These are phyloP conservation scores for Bremia lactucae DNA, from an alignment of 352 stramenopile genomes.

Conservation along the genomic window DNA sequence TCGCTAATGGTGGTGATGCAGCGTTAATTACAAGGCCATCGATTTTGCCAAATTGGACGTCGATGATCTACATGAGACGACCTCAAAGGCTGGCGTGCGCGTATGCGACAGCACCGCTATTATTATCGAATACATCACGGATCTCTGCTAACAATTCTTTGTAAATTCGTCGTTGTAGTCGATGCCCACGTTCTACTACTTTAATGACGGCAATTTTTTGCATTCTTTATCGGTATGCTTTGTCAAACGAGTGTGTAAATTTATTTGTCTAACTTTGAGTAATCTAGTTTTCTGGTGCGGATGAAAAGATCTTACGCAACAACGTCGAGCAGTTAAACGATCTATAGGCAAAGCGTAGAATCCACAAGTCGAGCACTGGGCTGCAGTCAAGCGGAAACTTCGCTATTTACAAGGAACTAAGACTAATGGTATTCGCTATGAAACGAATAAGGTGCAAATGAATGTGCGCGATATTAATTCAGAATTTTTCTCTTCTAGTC, in stretches of 20 bases:
- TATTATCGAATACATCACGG: neutral
- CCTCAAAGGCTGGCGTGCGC: conserved; percentile 65
- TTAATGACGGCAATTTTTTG: conserved; percentile 69
- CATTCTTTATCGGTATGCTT: conserved; percentile 66
- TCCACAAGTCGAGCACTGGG: too few species aligned
- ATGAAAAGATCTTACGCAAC: conserved; percentile 57
- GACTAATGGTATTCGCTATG: too few species aligned
- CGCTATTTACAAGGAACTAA: too few species aligned
- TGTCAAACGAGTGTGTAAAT: too few species aligned
- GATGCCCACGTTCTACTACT: conserved; percentile 85
- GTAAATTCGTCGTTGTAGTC: conserved; percentile 38
- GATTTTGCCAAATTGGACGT: conserved; percentile 83
- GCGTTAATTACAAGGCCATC: conserved; percentile 47
- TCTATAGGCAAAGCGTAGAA: conserved; percentile 23
- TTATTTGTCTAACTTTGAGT: too few species aligned
- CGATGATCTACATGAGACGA: conserved; percentile 72
- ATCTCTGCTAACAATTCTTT: neutral
- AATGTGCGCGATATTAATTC: too few species aligned
- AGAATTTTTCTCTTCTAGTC: too few species aligned
- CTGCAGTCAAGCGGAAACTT: too few species aligned
- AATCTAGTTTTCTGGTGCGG: conserved; percentile 73
- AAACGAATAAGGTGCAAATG: too few species aligned
- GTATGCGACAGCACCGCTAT: conserved; percentile 29
- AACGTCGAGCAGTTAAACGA: conserved; percentile 70
- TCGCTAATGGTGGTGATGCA: conserved; percentile 17